Evolutionary conservation across 495 filamentous ascomycete species (phyloP), one percentile per base, ranked within the genome.

Genomic region (Aspergillus saccharolyticus): DNA sequence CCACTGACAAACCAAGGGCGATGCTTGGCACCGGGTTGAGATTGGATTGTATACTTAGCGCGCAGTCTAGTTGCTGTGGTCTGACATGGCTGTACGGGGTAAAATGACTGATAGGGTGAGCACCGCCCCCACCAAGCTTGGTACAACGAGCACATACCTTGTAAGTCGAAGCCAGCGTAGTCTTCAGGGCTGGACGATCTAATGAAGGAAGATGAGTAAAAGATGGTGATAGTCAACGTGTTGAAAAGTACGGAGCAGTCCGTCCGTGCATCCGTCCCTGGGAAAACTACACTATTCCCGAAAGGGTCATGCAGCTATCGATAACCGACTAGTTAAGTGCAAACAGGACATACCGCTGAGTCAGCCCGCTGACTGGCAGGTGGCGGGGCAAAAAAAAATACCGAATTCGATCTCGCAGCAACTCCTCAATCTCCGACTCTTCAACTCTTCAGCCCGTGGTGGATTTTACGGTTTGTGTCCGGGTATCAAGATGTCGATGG

Each of bases 401-500:
- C 62, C 56, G 64, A 66, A 63, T 61, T 54, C 19, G 56, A 53
- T 55, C 43, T 39, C 42, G 42, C 43, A 47, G 47, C 43, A 43
- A 8, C 12, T 39, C 33, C 19, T 52, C 25, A 28, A 39, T 39
- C 33, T 39, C 33, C 14, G 10, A 39, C 33, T 6, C 33, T 39
- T 42, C 57, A 59, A 2, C 39, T 22, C 54, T 45, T 39, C 33
- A 39, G 33, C 14, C 14, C n/a, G n/a, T 39, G 2, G 33, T 39
- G 33, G 33, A 39, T 39, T 10, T 30, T 15, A 12, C 33, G 33
- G 33, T 39, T 39, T 39, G 33, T 12, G 33, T 39, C 33, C 33
- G 33, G 33, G 14, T 2, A 12, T 39, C 62, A 71, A 66, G n/a
- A 86, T 84, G 81, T 80, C 80, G 69, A 89, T 90, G 87, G 86